Conservation (phyloP, 768 basidiomycete species). For the Calocera viscosa region DNA sequence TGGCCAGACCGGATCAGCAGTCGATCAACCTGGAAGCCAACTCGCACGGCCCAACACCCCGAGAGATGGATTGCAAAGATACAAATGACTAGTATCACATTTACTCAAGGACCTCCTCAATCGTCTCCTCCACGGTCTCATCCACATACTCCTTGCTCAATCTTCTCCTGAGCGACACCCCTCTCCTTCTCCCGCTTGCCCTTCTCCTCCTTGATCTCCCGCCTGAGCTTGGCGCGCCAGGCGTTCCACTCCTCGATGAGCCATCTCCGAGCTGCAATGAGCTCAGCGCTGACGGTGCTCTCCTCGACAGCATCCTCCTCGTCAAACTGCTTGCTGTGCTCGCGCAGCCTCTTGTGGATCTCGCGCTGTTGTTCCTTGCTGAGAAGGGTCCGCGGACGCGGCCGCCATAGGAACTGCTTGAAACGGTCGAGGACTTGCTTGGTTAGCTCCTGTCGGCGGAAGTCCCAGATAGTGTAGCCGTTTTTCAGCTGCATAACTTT, state of each 20-base stretch:
- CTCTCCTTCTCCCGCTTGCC: conserved; percentile 27
- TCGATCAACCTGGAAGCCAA: too few species aligned
- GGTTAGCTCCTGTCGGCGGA: conserved; percentile 82
- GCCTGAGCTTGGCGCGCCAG: conserved; percentile 67
- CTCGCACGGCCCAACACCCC: too few species aligned
- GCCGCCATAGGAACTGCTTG: conserved; percentile 98
- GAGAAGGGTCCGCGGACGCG: conserved; percentile 79
- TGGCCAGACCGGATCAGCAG: too few species aligned
- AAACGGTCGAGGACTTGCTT: conserved; percentile 83
- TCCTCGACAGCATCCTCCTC: conserved; percentile 98
- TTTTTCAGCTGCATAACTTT: conserved; percentile 77
- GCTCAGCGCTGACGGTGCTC: conserved; percentile 86
- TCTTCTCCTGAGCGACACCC: conserved; percentile 65
- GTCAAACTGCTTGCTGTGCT: conserved; percentile 84
- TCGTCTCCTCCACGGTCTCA: conserved; percentile 76
- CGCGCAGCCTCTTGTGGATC: conserved; percentile 77
- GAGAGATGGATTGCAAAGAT: too few species aligned
- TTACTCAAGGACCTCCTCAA: conserved; percentile 48
- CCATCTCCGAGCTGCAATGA: conserved; percentile 77
- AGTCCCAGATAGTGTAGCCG: conserved; percentile 94
- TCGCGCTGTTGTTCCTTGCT: conserved; percentile 76
- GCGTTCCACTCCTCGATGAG: conserved; percentile 99
- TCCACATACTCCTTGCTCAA: conserved; percentile 92
- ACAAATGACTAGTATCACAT: too few species aligned
- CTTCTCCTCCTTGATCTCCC: conserved; percentile 47